A percentile compares a stretch with the other conserved stretches of the same genome.
Conservation (phyloP, 1,284 basidiomycete genomes). For the Cryptococcus jaspeensis region DNA sequence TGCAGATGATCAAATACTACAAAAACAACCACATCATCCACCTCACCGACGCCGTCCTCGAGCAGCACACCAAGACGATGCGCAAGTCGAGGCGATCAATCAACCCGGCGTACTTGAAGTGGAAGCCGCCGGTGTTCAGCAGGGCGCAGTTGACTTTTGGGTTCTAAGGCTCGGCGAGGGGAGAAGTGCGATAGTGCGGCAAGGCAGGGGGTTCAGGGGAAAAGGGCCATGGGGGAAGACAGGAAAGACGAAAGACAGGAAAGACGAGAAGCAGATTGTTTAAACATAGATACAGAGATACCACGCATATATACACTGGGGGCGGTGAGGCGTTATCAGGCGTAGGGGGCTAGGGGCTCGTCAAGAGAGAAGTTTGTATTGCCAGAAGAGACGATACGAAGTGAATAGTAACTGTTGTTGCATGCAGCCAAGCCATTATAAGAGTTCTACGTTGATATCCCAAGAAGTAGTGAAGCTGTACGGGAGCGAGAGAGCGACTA, state of each 20-base stretch:
- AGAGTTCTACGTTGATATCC: background rate
- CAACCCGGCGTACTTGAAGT: constrained; percentile 71
- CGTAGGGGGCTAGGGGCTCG: too few species aligned
- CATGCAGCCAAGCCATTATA: background rate
- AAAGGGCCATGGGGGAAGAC: background rate
- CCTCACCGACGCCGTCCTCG: constrained; percentile 85
- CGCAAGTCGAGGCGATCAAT: constrained; percentile 79
- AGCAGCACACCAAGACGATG: constrained; percentile 81
- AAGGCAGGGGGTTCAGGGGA: background rate
- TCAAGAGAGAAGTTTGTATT: too few species aligned
- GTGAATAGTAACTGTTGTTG: background rate
- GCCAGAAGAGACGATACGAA: too few species aligned
- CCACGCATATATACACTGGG: background rate
- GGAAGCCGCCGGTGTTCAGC: constrained; percentile 93
- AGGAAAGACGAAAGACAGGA: background rate
- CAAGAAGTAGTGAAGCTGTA: too few species aligned
- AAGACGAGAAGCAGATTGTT: background rate
- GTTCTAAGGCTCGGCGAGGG: constrained; percentile 57
- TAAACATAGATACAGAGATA: background rate
- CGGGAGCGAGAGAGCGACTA: too few species aligned
- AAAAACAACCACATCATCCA: constrained; percentile 94
- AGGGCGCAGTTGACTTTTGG: constrained; percentile 86
- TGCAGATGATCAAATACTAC: constrained; percentile 95
- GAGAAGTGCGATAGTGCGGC: background rate
- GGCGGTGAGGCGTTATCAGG: too few species aligned